phyloP scores from a whole-genome alignment of 2,329 filamentous ascomycete species.

The Falciphora oryzae region DNA sequence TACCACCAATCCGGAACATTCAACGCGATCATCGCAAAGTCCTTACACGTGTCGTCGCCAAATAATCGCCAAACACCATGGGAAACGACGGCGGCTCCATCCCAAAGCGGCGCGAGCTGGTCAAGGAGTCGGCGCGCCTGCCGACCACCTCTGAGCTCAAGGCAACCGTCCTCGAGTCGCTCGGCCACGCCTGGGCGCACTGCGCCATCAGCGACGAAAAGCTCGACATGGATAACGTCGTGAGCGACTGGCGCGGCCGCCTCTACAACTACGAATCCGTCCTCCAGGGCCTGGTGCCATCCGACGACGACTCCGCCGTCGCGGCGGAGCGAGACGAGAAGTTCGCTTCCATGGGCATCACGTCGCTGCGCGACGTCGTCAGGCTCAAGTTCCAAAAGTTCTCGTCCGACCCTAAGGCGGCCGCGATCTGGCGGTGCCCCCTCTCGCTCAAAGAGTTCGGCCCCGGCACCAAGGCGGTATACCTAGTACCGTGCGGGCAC shows the following conservation, averaged over 20 bases:
- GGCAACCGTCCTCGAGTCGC: slow-evolving; percentile 77
- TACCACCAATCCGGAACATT: not conserved
- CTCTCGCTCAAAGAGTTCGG: slow-evolving; percentile 84
- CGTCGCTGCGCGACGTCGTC: slow-evolving; percentile 77
- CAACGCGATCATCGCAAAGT: not conserved
- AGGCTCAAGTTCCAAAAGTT: slow-evolving; percentile 68
- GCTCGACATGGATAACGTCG: slow-evolving; percentile 63
- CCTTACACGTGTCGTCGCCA: not conserved
- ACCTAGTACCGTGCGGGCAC: slow-evolving; percentile 91
- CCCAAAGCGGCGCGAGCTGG: slow-evolving; percentile 89
- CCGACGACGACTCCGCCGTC: slow-evolving; percentile 54
- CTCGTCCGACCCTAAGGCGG: slow-evolving; percentile 30
- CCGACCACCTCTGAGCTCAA: slow-evolving; percentile 83
- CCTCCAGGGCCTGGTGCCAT: slow-evolving; percentile 54
- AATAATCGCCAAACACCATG: slow-evolving; percentile 46
- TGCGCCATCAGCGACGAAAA: slow-evolving; percentile 80
- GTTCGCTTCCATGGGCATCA: slow-evolving; percentile 56
- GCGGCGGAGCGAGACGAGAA: slow-evolving; percentile 28
- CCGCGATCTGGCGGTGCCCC: slow-evolving; percentile 65
- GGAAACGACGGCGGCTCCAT: slow-evolving; percentile 98
- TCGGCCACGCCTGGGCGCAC: slow-evolving; percentile 79
- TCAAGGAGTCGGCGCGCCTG: slow-evolving; percentile 82
- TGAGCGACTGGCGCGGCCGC: slow-evolving; percentile 77
- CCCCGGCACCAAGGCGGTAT: slow-evolving; percentile 72
- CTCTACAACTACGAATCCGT: slow-evolving; percentile 95